phyloP scores from a whole-genome alignment of 768 basidiomycete species.

The Russula olivacea region DNA sequence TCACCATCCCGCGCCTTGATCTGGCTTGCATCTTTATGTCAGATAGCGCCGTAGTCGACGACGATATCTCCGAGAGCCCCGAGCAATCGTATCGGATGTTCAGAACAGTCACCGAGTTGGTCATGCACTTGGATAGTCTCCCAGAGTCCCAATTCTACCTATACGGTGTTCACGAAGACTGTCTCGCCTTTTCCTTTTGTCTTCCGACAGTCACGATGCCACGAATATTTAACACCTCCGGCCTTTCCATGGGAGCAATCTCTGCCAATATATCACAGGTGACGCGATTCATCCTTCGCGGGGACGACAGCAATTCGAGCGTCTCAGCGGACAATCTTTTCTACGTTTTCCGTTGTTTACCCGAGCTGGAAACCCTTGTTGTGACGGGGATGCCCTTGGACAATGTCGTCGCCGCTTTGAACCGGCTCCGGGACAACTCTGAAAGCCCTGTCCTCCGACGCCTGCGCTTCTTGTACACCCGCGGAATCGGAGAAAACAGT shows the following conservation, averaged over 20 bases:
- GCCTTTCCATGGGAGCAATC: conserved; percentile 12
- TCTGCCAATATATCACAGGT: conserved; percentile 17
- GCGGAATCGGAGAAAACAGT: conserved; percentile 14
- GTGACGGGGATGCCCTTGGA: conserved; percentile 19
- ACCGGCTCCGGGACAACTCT: conserved; percentile 16
- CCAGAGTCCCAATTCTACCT: conserved; percentile 20
- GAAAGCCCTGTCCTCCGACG: conserved; percentile 8
- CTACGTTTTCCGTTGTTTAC: conserved; percentile 15
- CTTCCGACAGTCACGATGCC: conserved; percentile 15
- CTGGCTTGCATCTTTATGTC: conserved; percentile 16
- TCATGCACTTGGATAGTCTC: conserved; percentile 19
- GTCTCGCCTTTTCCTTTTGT: conserved; percentile 14
- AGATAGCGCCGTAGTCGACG: conserved; percentile 19
- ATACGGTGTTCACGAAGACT: conserved; percentile 15
- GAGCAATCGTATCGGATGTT: conserved; percentile 11
- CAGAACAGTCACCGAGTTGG: conserved; percentile 13
- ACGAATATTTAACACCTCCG: conserved; percentile 3
- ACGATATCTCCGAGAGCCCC: conserved; percentile 17
- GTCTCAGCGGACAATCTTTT: conserved; percentile 14
- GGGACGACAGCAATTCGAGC: conserved; percentile 16
- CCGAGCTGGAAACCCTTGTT: conserved; percentile 17
- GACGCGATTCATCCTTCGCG: conserved; percentile 14
- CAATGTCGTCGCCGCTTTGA: conserved; percentile 15
- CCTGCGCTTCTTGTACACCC: conserved; percentile 13
- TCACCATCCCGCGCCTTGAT: conserved; percentile 17